Evolutionary conservation across 805 yeast species (phyloP), one percentile per base, ranked within the genome.

Genomic region (Kazachstania kunashirensis): DNA sequence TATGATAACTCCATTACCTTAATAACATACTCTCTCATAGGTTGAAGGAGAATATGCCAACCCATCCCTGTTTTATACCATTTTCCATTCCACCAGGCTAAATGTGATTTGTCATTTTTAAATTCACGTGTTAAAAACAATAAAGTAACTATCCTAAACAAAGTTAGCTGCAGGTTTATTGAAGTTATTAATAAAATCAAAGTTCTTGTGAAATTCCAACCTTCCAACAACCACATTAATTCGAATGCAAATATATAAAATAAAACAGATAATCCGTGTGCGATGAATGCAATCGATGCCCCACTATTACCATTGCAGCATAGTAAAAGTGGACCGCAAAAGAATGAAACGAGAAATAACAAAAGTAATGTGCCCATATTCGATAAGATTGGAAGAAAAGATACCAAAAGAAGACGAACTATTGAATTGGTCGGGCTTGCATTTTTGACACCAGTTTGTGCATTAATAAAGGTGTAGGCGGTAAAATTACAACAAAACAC

Each of bases 71-170:
- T 67, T 11, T 67, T 67, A 32, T 70, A 49, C 89, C 89, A 81
- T 38, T 68, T 73, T 0, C 88, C 86, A 9, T 84, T 71, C 86
- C 88, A 81, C 84, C 85, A 79, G 2, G 88, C 79, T 25, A 71
- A 53, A 47, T 79, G 82, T 0, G 83, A 60, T 31, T 64, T 68
- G 43, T 71, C 80, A 44, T 70, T 74, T 39, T 67, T 70, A 46
- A 69, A 69, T 49, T 84, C 95, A 33, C 79, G 67, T 6, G 82
- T 71, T 28, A 83, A 53, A 4, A 78, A 44, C 0, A 73, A 31
- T 1, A 72, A 62, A 0, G 75, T 71, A 4, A 75, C 37, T 1
- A 68, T 33, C 38, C 73, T 73, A 51, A 79, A 72, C 5, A 81
- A n/a, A 37, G 75, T 55, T 16, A 70, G 63, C 42, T 84, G 88